These are phyloP conservation scores for Amanita inopinata DNA, from an alignment of 768 basidiomycete species.

Conservation along the genomic window DNA sequence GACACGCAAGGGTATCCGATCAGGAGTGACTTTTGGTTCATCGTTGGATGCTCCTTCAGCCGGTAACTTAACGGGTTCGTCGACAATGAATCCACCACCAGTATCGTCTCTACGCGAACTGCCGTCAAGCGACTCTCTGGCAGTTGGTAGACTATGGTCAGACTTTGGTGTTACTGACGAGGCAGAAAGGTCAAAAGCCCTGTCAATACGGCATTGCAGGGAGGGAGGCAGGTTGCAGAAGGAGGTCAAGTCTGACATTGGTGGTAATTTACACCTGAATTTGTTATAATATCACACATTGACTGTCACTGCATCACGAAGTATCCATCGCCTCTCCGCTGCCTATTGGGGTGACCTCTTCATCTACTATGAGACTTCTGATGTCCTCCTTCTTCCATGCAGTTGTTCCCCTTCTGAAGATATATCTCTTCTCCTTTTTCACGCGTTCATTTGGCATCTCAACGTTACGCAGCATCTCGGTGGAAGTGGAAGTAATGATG, in stretches of 20 bases:
- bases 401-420: constrained; percentile 81
- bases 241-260: constrained; percentile 13
- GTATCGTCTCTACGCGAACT: too few species aligned
- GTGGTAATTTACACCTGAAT: constrained; percentile 2
- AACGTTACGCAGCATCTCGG: constrained; percentile 92
- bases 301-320: constrained; percentile 29
- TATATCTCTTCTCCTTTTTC: constrained; percentile 61
- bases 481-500: constrained; percentile 77
- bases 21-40: constrained; percentile 4
- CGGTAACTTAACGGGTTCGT: constrained; percentile 4
- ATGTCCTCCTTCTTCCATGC: constrained; percentile 80
- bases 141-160: too few species aligned
- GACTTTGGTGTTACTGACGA: constrained; percentile 5
- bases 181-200: constrained; percentile 33
- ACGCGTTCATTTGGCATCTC: constrained; percentile 85
- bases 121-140: neutral
- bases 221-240: constrained; percentile 32
- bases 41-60: constrained; percentile 15
- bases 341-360: constrained; percentile 47
- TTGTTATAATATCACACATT: neutral
- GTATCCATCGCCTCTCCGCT: constrained; percentile 74
- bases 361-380: constrained; percentile 59
- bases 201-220: constrained; percentile 39
- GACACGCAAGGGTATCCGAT: constrained; percentile 41
- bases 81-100: constrained; percentile 25